A percentile compares a stretch with the other conserved stretches of the same genome.
phyloP scores from a whole-genome alignment of 257 asterid genomes.

The Solanum dulcamara region DNA sequence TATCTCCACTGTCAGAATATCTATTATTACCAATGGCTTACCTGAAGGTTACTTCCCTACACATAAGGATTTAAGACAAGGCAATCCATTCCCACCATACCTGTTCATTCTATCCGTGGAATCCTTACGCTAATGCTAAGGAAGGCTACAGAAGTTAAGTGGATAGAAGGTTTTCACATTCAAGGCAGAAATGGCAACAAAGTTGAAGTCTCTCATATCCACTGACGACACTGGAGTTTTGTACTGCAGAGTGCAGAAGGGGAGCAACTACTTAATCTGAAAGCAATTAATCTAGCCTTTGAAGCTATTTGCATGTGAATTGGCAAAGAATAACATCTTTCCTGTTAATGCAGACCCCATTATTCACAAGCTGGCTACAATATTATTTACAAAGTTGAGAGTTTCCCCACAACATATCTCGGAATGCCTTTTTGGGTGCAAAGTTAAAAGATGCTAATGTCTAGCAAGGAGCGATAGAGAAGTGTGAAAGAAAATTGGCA shows the following conservation, averaged over 20 bases:
- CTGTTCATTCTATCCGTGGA: neutral
- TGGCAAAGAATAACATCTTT: neutral
- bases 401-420: neutral
- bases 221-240: neutral
- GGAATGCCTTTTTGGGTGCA: neutral
- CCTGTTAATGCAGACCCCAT: neutral
- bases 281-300: neutral
- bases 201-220: neutral
- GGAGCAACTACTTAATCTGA: neutral
- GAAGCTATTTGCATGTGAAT: neutral
- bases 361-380: neutral
- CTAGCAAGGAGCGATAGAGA: neutral
- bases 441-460: neutral
- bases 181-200: neutral
- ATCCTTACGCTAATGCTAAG: neutral
- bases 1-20: neutral
- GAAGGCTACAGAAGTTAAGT: neutral
- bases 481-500: neutral
- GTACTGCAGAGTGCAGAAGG: neutral
- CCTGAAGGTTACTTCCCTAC: neutral
- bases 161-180: neutral
- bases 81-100: neutral
- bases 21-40: neutral
- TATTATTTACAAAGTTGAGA: neutral
- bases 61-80: neutral